Conservation (phyloP, 495 filamentous ascomycete genomes). For the Annulohypoxylon nitens region DNA sequence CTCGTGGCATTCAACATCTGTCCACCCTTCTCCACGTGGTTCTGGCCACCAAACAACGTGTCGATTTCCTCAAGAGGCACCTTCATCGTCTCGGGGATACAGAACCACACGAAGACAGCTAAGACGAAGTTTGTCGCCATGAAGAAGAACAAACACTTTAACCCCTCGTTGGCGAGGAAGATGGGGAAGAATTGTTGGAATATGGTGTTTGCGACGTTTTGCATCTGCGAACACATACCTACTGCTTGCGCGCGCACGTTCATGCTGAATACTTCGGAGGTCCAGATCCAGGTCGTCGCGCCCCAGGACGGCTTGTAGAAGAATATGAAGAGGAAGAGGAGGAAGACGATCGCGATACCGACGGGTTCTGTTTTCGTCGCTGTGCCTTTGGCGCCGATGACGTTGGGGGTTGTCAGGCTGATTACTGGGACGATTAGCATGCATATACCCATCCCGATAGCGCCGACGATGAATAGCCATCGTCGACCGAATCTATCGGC, state of each 20-base stretch:
- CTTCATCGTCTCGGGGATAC: slow-evolving; percentile 75
- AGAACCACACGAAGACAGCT: slow-evolving; percentile 72
- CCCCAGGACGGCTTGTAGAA: slow-evolving; percentile 80
- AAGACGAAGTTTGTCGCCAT: slow-evolving; percentile 66
- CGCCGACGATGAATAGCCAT: slow-evolving; percentile 64
- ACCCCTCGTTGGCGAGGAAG: slow-evolving; percentile 69
- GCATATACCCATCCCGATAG: slow-evolving; percentile 62
- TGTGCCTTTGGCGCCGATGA: slow-evolving; percentile 51
- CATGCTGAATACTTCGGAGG: slow-evolving; percentile 74
- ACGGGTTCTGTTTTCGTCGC: slow-evolving; percentile 66
- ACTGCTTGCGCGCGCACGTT: slow-evolving; percentile 76
- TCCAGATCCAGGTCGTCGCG: slow-evolving; percentile 77
- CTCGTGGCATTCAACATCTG: slow-evolving; percentile 46
- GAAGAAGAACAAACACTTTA: slow-evolving; percentile 62
- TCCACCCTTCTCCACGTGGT: slow-evolving; percentile 68
- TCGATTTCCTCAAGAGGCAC: slow-evolving; percentile 76
- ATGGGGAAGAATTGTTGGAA: slow-evolving; percentile 77
- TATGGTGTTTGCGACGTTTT: slow-evolving; percentile 74
- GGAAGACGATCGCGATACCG: slow-evolving; percentile 73
- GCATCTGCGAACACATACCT: slow-evolving; percentile 75
- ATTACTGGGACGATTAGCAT: slow-evolving; percentile 74
- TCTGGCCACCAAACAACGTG: slow-evolving; percentile 68
- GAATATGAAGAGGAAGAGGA: slow-evolving; percentile 74
- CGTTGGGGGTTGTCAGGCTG: slow-evolving; percentile 64
- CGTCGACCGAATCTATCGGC: slow-evolving; percentile 68